phyloP scores from a whole-genome alignment of 2,329 filamentous ascomycete species.

The Colletotrichum sp. region DNA sequence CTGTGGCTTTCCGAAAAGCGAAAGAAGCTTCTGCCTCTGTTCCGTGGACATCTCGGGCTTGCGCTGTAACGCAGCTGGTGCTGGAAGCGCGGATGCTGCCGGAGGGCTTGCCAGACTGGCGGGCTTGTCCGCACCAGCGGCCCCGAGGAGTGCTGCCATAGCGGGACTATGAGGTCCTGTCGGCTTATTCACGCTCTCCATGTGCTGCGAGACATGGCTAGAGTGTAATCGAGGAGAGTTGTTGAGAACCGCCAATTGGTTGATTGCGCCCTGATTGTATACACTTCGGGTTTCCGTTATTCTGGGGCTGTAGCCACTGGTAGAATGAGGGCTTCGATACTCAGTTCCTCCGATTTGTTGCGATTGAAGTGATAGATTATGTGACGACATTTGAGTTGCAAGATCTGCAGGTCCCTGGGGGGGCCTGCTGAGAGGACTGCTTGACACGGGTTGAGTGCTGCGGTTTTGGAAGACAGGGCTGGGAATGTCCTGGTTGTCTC shows the following conservation, averaged over 20 bases:
- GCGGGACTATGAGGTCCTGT: neutral
- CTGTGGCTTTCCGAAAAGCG: slow-evolving; percentile 63
- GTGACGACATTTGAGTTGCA: neutral
- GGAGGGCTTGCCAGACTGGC: slow-evolving; percentile 29
- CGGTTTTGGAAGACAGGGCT: neutral
- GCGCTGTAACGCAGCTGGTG: slow-evolving; percentile 31
- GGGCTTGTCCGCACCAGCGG: slow-evolving; percentile 14
- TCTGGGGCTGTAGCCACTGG: neutral
- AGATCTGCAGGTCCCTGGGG: neutral
- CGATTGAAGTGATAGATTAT: slow-evolving; percentile 2
- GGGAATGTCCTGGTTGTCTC: neutral
- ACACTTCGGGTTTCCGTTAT: neutral
- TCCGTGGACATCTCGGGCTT: slow-evolving; percentile 42
- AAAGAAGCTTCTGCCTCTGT: slow-evolving; percentile 57
- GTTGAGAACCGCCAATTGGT: neutral
- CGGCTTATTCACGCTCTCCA: neutral
- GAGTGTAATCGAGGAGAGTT: neutral
- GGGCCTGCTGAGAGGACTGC: slow-evolving; percentile 15
- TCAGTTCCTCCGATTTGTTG: neutral
- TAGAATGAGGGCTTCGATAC: neutral
- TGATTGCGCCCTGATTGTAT: neutral
- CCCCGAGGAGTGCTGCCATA: neutral
- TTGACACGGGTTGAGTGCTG: slow-evolving; percentile 5
- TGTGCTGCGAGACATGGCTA: neutral
- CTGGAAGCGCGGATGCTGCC: slow-evolving; percentile 30